Percentiles rank a stretch among this genome's conserved stretches.
Evolutionary conservation across 2,329 filamentous ascomycete genomes (phyloP).

Genomic region (Aureobasidium melanogenum): DNA sequence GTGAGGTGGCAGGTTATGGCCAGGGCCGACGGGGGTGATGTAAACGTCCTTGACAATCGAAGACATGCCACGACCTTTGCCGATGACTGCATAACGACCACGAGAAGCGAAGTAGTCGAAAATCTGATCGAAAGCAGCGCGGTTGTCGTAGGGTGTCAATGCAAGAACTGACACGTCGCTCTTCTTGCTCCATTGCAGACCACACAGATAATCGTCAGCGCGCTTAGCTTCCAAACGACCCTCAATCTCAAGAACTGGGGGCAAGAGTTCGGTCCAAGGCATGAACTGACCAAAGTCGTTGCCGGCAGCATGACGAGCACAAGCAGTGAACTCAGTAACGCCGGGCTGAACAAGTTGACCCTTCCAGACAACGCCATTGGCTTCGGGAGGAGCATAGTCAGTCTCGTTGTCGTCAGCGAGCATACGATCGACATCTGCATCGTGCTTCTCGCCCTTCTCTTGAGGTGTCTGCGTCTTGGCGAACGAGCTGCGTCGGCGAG

Average conservation of each 20-base stretch:
- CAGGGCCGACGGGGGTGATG: conserved; percentile 73
- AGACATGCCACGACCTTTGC: conserved; percentile 50
- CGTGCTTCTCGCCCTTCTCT: conserved; percentile 54
- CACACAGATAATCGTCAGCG: conserved; percentile 85
- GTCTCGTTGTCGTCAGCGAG: conserved; percentile 74
- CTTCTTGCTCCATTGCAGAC: conserved; percentile 69
- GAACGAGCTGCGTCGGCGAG: conserved; percentile 32
- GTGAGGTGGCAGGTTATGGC: conserved; percentile 67
- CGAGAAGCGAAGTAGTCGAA: conserved; percentile 80
- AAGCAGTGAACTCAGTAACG: conserved; percentile 40
- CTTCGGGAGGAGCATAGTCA: conserved; percentile 70
- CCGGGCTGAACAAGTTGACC: conserved; percentile 48
- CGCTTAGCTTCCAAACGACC: conserved; percentile 74
- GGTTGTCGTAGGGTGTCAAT: conserved; percentile 54
- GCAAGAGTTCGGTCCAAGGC: conserved; percentile 69
- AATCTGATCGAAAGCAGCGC: conserved; percentile 61
- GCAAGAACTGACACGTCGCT: conserved; percentile 79
- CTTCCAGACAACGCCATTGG: conserved; percentile 63
- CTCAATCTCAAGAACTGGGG: conserved; percentile 59
- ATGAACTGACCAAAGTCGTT: conserved; percentile 61
- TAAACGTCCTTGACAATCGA: conserved; percentile 79
- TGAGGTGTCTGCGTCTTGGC: conserved; percentile 24
- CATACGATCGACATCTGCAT: conserved; percentile 83
- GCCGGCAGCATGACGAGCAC: conserved; percentile 77
- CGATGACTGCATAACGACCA: conserved; percentile 78